These are phyloP conservation scores for Aegilops sharonensis DNA, from an alignment of 176 grass and related monocot species.

Conservation along the genomic window DNA sequence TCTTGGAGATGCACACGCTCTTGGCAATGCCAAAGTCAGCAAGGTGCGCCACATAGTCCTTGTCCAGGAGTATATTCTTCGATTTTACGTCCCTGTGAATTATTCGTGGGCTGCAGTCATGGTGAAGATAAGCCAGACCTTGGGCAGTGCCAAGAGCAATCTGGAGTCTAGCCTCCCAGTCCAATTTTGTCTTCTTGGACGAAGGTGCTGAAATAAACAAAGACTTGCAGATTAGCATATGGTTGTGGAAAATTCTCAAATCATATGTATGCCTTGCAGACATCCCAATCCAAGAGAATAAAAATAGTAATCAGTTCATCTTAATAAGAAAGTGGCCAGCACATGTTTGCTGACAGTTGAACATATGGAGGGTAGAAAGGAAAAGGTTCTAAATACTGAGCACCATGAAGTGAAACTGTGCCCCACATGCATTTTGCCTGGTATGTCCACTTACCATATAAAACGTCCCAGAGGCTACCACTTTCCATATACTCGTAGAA, in stretches of 20 bases:
- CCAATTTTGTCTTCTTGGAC: constrained; percentile 75
- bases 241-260: background rate
- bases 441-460: constrained; percentile 65
- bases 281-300: constrained; percentile 19
- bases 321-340: constrained; percentile 16
- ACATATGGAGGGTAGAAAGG: constrained; percentile 9
- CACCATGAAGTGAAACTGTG: background rate
- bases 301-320: background rate
- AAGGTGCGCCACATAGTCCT: constrained; percentile 72
- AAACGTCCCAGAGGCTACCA: constrained; percentile 94
- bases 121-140: constrained; percentile 87
- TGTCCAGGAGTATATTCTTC: constrained; percentile 90
- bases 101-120: constrained; percentile 84
- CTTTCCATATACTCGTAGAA: constrained; percentile 97
- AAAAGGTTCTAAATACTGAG: constrained; percentile 17
- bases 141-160: constrained; percentile 87
- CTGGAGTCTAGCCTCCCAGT: constrained; percentile 67
- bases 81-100: constrained; percentile 91
- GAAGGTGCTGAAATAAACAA: constrained; percentile 43
- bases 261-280: background rate
- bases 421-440: background rate
- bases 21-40: constrained; percentile 93
- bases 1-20: constrained; percentile 80
- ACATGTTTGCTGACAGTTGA: constrained; percentile 20
- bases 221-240: constrained; percentile 1